Evolutionary conservation across 768 basidiomycete genomes (phyloP).

Genomic region (Boletus huronensis): DNA sequence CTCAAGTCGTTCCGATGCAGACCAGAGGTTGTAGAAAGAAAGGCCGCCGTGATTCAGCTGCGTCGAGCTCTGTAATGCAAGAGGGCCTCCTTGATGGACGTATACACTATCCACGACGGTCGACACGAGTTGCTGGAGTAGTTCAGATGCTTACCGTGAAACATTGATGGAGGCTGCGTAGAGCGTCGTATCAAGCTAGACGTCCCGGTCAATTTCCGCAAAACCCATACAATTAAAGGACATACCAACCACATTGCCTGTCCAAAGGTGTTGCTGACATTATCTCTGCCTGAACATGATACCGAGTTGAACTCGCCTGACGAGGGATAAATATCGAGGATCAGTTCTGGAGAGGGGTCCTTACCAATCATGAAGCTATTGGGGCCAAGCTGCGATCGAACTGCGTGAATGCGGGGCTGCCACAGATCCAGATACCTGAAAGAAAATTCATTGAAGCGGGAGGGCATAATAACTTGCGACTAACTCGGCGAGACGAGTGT

Average conservation of each 20-base stretch:
- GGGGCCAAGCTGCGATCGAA: constrained; percentile 45
- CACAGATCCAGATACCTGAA: constrained; percentile 52
- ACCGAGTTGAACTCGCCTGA: constrained; percentile 55
- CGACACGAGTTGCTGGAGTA: not conserved
- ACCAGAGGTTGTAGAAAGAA: constrained; percentile 47
- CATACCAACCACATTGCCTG: constrained; percentile 53
- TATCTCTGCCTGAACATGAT: constrained; percentile 48
- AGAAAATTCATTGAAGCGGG: not conserved
- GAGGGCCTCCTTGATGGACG: constrained; percentile 53
- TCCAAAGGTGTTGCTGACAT: constrained; percentile 53
- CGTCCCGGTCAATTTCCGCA: not conserved
- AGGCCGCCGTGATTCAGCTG: constrained; percentile 49
- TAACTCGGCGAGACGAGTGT: constrained; percentile 47
- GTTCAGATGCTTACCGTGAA: constrained; percentile 34
- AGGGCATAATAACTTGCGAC: constrained; percentile 5
- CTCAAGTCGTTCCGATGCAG: constrained; percentile 1
- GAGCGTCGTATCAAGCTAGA: constrained; percentile 18
- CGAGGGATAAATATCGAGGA: not conserved
- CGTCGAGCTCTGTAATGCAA: constrained; percentile 47
- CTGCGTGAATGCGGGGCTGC: constrained; percentile 48
- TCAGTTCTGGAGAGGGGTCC: not conserved
- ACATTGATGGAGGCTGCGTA: constrained; percentile 41
- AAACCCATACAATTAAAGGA: not conserved
- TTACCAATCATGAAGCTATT: constrained; percentile 48
- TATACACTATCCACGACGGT: constrained; percentile 36